Evolutionary conservation across 2,329 filamentous ascomycete species (phyloP).

Genomic region (Dactylonectria macrodidyma): DNA sequence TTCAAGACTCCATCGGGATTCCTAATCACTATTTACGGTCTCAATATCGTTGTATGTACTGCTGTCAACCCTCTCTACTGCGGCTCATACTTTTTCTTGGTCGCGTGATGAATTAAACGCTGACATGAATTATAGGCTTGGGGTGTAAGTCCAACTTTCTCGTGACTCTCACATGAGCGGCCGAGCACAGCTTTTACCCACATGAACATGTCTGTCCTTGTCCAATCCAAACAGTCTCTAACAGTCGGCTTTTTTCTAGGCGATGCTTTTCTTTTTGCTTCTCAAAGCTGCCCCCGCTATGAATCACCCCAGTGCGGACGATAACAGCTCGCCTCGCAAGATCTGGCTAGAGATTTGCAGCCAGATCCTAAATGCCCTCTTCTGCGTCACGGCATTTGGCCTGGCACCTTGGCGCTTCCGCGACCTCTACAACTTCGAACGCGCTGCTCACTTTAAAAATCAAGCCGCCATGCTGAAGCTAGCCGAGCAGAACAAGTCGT

Average conservation of each 20-base stretch:
- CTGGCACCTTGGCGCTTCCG: slow-evolving; percentile 86
- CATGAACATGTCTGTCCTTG: not conserved
- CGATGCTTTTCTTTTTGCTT: slow-evolving; percentile 50
- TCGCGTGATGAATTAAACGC: not conserved
- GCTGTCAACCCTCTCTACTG: too few relatives aligned
- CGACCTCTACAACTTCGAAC: slow-evolving; percentile 74
- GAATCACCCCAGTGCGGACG: slow-evolving; percentile 63
- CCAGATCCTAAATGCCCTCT: slow-evolving; percentile 84
- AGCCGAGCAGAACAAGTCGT: slow-evolving; percentile 43
- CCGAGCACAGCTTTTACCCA: not conserved
- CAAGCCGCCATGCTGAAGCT: slow-evolving; percentile 40
- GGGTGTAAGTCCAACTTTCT: slow-evolving; percentile 41
- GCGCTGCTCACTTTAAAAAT: slow-evolving; percentile 38
- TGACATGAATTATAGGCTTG: slow-evolving; percentile 36
- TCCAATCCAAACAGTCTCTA: slow-evolving; percentile 14
- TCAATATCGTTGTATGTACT: slow-evolving; percentile 49
- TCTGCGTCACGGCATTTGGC: slow-evolving; percentile 88
- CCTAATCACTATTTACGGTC: slow-evolving; percentile 48
- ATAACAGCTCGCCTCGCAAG: slow-evolving; percentile 79
- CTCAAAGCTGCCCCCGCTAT: slow-evolving; percentile 41
- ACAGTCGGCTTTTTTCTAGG: slow-evolving; percentile 28
- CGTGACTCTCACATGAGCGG: not conserved
- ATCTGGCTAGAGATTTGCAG: slow-evolving; percentile 88
- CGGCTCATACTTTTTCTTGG: too few relatives aligned
- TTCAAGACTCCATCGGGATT: slow-evolving; percentile 48